A percentile compares a stretch with the other conserved stretches of the same genome.
phyloP scores from a whole-genome alignment of 441 rosid species.

The Erodium chrysanthum region DNA sequence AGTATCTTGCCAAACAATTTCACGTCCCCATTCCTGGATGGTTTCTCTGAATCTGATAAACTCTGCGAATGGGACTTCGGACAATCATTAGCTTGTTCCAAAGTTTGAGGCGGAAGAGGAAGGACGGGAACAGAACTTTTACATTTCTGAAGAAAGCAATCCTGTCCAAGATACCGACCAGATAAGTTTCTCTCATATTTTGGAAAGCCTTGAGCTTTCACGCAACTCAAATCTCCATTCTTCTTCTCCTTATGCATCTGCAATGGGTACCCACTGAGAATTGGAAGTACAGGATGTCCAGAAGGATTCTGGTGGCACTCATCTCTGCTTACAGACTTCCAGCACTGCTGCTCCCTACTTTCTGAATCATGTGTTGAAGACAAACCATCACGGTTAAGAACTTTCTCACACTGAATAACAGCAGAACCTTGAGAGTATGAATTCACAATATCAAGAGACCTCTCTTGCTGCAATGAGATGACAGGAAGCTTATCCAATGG shows the following conservation, averaged over 20 bases:
- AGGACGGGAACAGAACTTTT: constrained; percentile 32
- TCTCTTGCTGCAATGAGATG: constrained; percentile 24
- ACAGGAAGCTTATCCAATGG: constrained; percentile 30
- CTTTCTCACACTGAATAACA: constrained; percentile 25
- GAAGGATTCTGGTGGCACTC: constrained; percentile 24
- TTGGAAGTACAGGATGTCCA: constrained; percentile 31
- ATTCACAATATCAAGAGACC: constrained; percentile 19
- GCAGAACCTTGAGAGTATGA: constrained; percentile 26
- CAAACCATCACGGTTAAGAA: constrained; percentile 26
- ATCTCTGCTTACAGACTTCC: constrained; percentile 24
- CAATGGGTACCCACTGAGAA: constrained; percentile 34
- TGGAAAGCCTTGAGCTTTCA: constrained; percentile 23
- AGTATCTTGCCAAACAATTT: constrained; percentile 84
- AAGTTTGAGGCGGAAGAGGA: constrained; percentile 17
- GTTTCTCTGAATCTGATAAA: constrained; percentile 42
- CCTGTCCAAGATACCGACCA: constrained; percentile 29
- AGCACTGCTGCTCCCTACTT: constrained; percentile 19
- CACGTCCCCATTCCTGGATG: constrained; percentile 55
- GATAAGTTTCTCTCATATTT: constrained; percentile 29
- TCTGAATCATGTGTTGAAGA: constrained; percentile 30
- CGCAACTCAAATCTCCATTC: constrained; percentile 28
- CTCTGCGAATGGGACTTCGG: constrained; percentile 31
- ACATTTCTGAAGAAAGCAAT: constrained; percentile 51
- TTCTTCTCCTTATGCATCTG: constrained; percentile 37
- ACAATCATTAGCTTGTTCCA: constrained; percentile 29